These are phyloP conservation scores for Scedosporium apiospermum DNA, from an alignment of 2,329 filamentous ascomycete genomes.

Conservation along the genomic window DNA sequence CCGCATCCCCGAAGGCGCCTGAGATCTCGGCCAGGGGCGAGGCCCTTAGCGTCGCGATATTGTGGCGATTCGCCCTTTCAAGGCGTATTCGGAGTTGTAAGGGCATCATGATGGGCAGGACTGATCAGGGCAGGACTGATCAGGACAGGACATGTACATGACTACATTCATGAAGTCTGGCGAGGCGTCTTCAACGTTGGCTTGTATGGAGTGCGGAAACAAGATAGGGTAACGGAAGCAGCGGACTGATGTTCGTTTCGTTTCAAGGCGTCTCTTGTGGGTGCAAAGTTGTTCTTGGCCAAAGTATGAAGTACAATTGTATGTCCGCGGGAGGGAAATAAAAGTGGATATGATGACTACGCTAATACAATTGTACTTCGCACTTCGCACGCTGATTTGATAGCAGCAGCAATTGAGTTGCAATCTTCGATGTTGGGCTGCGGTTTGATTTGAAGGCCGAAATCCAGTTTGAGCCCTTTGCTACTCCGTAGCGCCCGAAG, in stretches of 20 bases:
- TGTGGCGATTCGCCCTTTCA: conserved; percentile 31
- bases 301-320: not conserved
- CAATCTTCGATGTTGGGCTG: not conserved
- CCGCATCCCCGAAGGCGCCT: conserved; percentile 77
- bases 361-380: not conserved
- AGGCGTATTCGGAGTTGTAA: not conserved
- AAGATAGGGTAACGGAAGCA: not conserved
- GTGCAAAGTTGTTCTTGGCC: not conserved
- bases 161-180: not conserved
- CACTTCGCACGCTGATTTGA: not conserved
- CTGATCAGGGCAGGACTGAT: not conserved
- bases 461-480: not conserved
- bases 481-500: not conserved
- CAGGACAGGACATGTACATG: too few relatives aligned
- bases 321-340: not conserved
- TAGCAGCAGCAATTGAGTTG: not conserved
- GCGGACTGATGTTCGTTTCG: not conserved
- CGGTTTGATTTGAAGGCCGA: not conserved
- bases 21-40: conserved; percentile 64
- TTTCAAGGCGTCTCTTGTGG: not conserved
- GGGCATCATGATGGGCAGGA: not conserved
- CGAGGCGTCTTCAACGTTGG: not conserved
- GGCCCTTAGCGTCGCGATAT: conserved; percentile 35
- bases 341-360: not conserved
- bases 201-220: too few relatives aligned